phyloP scores from a whole-genome alignment of 2,329 filamentous ascomycete genomes.

The Trichoderma citrinoviride region DNA sequence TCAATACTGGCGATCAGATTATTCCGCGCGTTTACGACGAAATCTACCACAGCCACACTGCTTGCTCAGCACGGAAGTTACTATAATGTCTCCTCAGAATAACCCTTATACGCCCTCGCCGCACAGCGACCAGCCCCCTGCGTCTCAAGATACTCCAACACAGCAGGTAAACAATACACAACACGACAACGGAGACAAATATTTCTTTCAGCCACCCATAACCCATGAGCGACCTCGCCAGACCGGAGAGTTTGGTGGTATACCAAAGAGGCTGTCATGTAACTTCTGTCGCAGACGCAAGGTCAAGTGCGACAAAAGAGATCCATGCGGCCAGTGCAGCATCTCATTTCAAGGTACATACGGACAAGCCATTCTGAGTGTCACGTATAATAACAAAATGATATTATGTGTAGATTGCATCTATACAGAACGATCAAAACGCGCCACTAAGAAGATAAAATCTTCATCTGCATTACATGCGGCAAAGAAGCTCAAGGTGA shows the following conservation, averaged over 20 bases:
- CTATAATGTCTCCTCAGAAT: background rate
- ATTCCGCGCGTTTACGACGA: too few species aligned
- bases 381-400: background rate
- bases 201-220: background rate
- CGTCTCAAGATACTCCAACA: background rate
- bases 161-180: background rate
- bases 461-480: background rate
- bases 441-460: background rate
- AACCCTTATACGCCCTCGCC: background rate
- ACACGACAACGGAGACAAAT: background rate
- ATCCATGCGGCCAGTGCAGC: slow-evolving; percentile 2
- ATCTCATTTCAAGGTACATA: slow-evolving; percentile 1
- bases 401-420: background rate
- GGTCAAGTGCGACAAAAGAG: slow-evolving; percentile 4
- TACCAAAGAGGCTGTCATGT: background rate
- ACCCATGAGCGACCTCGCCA: background rate
- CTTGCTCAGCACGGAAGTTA: too few species aligned
- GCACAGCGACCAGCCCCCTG: too few species aligned
- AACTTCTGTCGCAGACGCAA: background rate
- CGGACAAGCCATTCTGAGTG: background rate
- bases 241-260: background rate
- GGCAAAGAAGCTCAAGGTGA: background rate
- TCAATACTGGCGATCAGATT: background rate
- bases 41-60: background rate
- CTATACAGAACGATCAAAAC: background rate